These are phyloP conservation scores for Rhexocercosporidium sp. DNA, from an alignment of 2,329 filamentous ascomycete genomes.

Conservation along the genomic window DNA sequence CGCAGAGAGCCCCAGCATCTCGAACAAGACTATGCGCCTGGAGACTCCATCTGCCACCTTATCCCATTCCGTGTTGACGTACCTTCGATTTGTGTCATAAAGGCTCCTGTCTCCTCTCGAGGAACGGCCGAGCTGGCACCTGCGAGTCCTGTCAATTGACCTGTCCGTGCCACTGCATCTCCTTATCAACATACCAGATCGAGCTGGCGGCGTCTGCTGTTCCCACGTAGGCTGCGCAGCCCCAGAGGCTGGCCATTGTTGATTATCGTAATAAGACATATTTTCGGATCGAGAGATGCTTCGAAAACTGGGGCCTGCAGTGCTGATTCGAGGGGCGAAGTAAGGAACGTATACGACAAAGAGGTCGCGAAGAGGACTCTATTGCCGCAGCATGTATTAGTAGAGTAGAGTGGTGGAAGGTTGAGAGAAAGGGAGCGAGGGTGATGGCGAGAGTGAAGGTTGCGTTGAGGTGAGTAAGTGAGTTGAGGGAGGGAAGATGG, in stretches of 20 bases:
- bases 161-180: conserved; percentile 14
- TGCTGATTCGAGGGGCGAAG: conserved; percentile 32
- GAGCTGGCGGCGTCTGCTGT: conserved; percentile 72
- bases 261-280: conserved; percentile 76
- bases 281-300: conserved; percentile 39
- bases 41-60: conserved; percentile 5
- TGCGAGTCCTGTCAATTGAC: conserved; percentile 47
- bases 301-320: conserved; percentile 43
- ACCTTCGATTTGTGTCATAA: conserved; percentile 90
- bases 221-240: conserved; percentile 69
- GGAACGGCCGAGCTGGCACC: conserved; percentile 77
- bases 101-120: conserved; percentile 77
- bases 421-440: background rate
- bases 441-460: conserved; percentile 15
- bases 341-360: conserved; percentile 43
- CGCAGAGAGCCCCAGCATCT: conserved; percentile 13
- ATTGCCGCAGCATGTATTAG: conserved; percentile 20
- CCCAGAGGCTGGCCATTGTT: conserved; percentile 61
- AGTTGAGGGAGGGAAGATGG: conserved; percentile 10
- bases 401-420: background rate
- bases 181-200: conserved; percentile 63
- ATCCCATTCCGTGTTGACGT: conserved; percentile 49
- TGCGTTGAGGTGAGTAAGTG: background rate
- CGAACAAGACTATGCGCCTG: conserved; percentile 21
- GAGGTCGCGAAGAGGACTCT: conserved; percentile 35